These are phyloP conservation scores for Corylus americana DNA, from an alignment of 306 rosid genomes.

Conservation along the genomic window DNA sequence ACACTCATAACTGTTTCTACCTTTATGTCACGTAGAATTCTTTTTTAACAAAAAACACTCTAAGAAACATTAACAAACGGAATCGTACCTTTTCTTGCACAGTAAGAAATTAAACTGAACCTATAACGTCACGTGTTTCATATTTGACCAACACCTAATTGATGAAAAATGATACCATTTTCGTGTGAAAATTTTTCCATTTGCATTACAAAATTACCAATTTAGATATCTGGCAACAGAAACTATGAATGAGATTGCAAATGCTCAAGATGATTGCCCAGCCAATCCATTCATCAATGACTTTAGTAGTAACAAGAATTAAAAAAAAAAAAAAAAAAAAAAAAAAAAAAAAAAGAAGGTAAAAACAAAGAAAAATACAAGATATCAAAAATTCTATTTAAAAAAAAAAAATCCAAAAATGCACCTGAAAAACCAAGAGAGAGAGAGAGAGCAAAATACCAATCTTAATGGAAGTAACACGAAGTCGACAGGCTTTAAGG, in stretches of 20 bases:
- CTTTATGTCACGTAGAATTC: no score
- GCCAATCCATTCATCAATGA: not conserved
- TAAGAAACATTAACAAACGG: no score
- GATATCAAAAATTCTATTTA: not conserved
- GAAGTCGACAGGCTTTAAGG: slow-evolving; percentile 81
- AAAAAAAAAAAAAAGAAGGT: not conserved
- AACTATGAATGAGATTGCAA: not conserved
- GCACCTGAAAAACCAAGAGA: not conserved
- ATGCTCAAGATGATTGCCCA: not conserved
- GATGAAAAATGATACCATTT: not conserved
- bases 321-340: not conserved
- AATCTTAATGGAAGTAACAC: slow-evolving; percentile 85
- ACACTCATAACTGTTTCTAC: no score
- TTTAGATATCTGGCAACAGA: not conserved
- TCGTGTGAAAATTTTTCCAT: not conserved
- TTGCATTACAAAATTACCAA: not conserved
- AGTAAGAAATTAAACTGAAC: no score
- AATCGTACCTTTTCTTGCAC: no score
- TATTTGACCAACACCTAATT: not conserved
- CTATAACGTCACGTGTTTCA: not conserved
- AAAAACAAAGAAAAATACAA: not conserved
- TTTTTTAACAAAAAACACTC: no score
- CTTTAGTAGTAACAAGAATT: not conserved
- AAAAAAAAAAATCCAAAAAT: not conserved
- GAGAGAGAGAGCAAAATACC: slow-evolving; percentile 43